Percentiles rank a stretch among this genome's conserved stretches.
These are phyloP conservation scores for Mortierella hygrophila DNA, from an alignment of 192 early-diverging fungal species.

Conservation along the genomic window DNA sequence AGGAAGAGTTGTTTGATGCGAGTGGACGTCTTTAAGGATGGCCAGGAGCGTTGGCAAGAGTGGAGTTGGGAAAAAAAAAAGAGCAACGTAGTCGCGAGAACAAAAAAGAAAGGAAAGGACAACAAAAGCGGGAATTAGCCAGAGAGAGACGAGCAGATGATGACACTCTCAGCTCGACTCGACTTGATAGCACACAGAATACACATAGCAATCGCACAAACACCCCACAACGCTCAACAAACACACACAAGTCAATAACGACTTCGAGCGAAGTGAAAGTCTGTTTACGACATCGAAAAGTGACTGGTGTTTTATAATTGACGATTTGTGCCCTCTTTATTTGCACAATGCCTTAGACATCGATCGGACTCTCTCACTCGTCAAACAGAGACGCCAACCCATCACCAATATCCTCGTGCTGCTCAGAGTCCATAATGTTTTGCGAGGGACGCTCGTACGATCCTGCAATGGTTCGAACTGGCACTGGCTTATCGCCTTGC, in stretches of 20 bases:
- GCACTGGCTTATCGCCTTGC: constrained; percentile 10
- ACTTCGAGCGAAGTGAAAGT: background rate
- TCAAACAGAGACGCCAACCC: constrained; percentile 37
- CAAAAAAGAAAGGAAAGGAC: background rate
- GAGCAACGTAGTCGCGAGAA: background rate
- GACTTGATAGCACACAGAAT: too few relatives aligned
- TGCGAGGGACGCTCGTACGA: constrained; percentile 42
- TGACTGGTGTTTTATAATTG: background rate
- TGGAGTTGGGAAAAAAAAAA: background rate
- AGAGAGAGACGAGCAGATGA: background rate
- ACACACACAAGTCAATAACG: too few relatives aligned
- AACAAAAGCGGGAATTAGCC: background rate
- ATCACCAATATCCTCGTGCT: constrained; percentile 46
- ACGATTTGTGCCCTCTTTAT: background rate
- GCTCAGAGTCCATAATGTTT: constrained; percentile 30
- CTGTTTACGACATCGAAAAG: background rate
- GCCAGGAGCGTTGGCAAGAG: background rate
- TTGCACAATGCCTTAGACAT: background rate
- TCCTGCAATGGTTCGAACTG: constrained; percentile 32
- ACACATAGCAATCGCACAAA: too few relatives aligned
- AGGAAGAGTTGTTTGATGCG: background rate
- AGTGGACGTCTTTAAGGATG: background rate
- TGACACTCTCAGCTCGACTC: background rate
- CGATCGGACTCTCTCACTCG: background rate
- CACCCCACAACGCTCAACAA: too few relatives aligned